Conservation (phyloP, 129 eudicot species). For the Artemisia argyi region DNA sequence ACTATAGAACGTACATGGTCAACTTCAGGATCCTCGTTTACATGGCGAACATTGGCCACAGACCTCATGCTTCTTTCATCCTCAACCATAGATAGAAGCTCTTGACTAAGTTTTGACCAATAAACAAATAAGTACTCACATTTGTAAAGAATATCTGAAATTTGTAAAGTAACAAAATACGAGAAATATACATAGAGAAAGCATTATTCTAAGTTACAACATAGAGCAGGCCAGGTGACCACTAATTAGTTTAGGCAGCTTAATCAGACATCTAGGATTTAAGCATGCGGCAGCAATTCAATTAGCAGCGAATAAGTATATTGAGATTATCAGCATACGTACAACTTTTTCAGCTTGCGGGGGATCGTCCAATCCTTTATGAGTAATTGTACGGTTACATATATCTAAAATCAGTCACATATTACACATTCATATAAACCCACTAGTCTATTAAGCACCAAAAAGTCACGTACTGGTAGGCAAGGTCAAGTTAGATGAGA, state of each 20-base stretch:
- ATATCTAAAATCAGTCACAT: background rate
- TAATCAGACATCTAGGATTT: background rate
- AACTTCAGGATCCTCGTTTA: conserved; percentile 35
- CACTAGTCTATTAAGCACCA: background rate
- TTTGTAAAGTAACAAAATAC: background rate
- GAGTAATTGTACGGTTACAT: background rate
- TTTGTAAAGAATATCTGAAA: background rate
- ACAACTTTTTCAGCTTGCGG: background rate
- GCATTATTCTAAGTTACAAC: conserved; percentile 3
- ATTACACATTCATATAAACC: background rate
- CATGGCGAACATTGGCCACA: conserved; percentile 26
- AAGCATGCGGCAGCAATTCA: background rate
- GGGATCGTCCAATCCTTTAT: background rate
- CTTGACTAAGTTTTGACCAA: conserved; percentile 49
- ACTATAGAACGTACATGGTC: conserved; percentile 40
- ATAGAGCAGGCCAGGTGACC: background rate
- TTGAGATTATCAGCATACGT: background rate
- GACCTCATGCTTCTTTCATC: conserved; percentile 50
- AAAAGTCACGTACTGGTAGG: background rate
- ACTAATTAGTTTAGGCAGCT: no score
- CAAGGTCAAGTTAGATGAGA: no score
- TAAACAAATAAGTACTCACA: background rate
- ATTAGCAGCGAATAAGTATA: background rate
- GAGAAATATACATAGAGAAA: background rate
- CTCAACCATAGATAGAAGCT: conserved; percentile 58